Conservation (phyloP, 2,329 filamentous ascomycete genomes). For the Cercospora janseana region DNA sequence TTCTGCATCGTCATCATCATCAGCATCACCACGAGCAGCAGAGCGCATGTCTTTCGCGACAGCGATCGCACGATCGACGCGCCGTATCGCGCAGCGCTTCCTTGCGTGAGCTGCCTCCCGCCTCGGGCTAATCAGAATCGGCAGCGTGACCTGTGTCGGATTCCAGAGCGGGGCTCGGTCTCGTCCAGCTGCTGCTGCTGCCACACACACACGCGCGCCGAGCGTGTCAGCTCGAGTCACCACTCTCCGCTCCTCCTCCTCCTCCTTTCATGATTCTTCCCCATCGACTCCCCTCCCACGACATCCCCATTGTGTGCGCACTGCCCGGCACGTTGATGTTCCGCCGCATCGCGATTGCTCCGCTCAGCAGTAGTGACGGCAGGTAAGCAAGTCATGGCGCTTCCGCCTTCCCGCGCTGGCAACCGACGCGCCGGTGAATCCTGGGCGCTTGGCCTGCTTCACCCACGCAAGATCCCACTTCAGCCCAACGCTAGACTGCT, state of each 20-base stretch:
- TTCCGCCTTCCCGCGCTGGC: conserved; percentile 3
- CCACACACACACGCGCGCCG: neutral
- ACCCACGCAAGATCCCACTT: conserved; percentile 6
- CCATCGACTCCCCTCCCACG: too few relatives aligned
- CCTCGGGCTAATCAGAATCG: neutral
- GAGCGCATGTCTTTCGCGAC: too few relatives aligned
- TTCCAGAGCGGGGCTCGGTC: too few relatives aligned
- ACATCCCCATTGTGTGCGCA: too few relatives aligned
- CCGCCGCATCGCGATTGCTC: too few relatives aligned
- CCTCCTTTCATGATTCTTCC: too few relatives aligned
- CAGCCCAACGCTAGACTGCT: conserved; percentile 11
- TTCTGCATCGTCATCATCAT: too few relatives aligned
- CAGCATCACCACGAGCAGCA: too few relatives aligned
- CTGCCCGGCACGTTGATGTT: too few relatives aligned
- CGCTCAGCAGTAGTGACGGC: too few relatives aligned
- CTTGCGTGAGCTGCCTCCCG: neutral
- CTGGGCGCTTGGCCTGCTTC: conserved; percentile 11
- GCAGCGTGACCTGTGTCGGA: neutral
- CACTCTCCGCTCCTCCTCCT: too few relatives aligned
- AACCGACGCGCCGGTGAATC: conserved; percentile 5
- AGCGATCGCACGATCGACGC: neutral
- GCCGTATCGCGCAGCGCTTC: too few relatives aligned
- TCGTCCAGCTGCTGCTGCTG: neutral
- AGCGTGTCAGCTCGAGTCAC: neutral
- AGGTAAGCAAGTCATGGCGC: neutral